Conservation (phyloP, 2,329 filamentous ascomycete genomes). For the Verticillium dahliae region DNA sequence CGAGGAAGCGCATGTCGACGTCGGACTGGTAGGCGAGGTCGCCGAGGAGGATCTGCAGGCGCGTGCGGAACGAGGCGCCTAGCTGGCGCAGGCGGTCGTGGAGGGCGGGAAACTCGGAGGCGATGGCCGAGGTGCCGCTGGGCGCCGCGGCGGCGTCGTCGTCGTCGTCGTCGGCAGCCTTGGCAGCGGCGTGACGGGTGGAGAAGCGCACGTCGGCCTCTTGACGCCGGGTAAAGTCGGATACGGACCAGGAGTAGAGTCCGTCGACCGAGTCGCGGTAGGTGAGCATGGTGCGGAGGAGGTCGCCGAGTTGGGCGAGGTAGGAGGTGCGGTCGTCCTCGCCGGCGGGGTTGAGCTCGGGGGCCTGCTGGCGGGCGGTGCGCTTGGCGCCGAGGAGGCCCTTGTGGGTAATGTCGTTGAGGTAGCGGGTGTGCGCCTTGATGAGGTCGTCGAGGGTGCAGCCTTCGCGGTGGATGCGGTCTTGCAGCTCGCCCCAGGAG, state of each 20-base stretch:
- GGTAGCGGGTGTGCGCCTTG: slow-evolving; percentile 80
- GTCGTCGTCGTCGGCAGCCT: slow-evolving; percentile 7
- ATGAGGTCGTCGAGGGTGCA: slow-evolving; percentile 95
- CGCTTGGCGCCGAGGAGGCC: slow-evolving; percentile 75
- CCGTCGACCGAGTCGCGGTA: slow-evolving; percentile 93
- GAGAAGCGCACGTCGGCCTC: slow-evolving; percentile 73
- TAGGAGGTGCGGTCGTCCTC: slow-evolving; percentile 71
- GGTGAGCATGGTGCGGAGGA: slow-evolving; percentile 86
- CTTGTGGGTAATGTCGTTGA: slow-evolving; percentile 92
- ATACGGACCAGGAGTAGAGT: slow-evolving; percentile 89
- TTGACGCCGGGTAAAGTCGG: slow-evolving; percentile 88
- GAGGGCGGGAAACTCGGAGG: slow-evolving; percentile 64
- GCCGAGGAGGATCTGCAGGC: slow-evolving; percentile 75
- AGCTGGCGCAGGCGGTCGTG: slow-evolving; percentile 67
- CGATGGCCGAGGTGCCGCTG: slow-evolving; percentile 39
- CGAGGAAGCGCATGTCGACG: slow-evolving; percentile 90
- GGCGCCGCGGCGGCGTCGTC: slow-evolving; percentile 13
- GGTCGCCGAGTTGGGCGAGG: slow-evolving; percentile 83
- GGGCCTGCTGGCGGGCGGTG: slow-evolving; percentile 28
- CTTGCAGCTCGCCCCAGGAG: slow-evolving; percentile 86
- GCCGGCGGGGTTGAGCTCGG: slow-evolving; percentile 30
- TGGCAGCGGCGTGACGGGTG: slow-evolving; percentile 32
- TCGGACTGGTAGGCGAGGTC: slow-evolving; percentile 92
- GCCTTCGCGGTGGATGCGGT: slow-evolving; percentile 73
- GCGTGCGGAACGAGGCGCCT: slow-evolving; percentile 67